Evolutionary conservation across 129 eudicot genomes (phyloP), one percentile per base, ranked within the genome.

Genomic region (Flaveria robusta): DNA sequence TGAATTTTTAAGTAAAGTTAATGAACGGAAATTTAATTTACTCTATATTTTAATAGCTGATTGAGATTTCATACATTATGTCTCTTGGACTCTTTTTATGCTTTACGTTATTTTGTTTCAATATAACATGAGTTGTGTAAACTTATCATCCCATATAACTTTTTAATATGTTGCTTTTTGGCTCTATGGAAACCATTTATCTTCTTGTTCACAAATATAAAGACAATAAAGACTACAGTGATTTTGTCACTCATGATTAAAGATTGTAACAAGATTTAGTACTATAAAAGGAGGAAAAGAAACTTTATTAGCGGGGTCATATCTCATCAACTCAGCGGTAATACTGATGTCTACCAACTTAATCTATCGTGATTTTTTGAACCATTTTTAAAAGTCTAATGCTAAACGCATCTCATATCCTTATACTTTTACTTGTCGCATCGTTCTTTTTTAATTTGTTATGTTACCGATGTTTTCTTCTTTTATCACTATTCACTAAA

Each of bases 191-290:
- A 29, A 37, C 49, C 49, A 37, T 65, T 60, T n/a, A 37, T 34
- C 15, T 37, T 31, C 11, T 64, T 60, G 49, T 8, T 37, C 24
- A 37, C 8, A n/a, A 34, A 7, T 29, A 29, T 5, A 63, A 29
- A 31, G 68, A 47, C 7, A 65, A 16, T 34, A 65, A 65, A 65
- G 24, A 65, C 23, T 65, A 37, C 14, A 64, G 43, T 39, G 71
- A 66, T 66, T 39, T 66, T 39, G 52, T 39, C 51, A 39, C n/a
- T 39, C 29, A 34, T 41, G 29, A 41, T 66, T 39, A 41, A 66
- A 66, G 19, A 23, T 66, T 39, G 31, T 66, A 39, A 41, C 51
- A 39, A 37, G 31, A 66, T 37, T 37, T 66, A 41, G 68, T 5
- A 18, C n/a, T 4, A 37, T 7, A 65, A 39, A 9, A 37, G 7